These are phyloP conservation scores for Monosporozyma unispora DNA, from an alignment of 805 yeast species.

Conservation along the genomic window DNA sequence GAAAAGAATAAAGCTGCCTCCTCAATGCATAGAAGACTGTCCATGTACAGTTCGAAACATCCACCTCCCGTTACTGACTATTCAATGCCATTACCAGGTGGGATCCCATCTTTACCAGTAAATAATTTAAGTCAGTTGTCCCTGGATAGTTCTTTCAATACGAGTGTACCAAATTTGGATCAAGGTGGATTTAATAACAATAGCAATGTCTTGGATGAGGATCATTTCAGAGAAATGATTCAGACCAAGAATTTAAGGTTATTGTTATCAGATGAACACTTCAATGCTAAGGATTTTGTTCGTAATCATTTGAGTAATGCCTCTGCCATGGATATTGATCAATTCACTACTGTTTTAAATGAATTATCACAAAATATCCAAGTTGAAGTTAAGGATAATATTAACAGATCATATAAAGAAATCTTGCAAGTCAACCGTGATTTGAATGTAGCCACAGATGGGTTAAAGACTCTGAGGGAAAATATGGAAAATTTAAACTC, in stretches of 20 bases:
- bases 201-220: background rate
- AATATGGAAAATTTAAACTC: slow-evolving; percentile 52
- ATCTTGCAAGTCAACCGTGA: slow-evolving; percentile 52
- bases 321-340: slow-evolving; percentile 63
- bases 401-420: slow-evolving; percentile 55
- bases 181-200: background rate
- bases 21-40: slow-evolving; percentile 38
- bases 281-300: slow-evolving; percentile 42
- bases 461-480: slow-evolving; percentile 51
- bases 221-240: slow-evolving; percentile 2
- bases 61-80: slow-evolving; percentile 24
- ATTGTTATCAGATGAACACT: slow-evolving; percentile 33
- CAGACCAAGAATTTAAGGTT: slow-evolving; percentile 14
- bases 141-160: background rate
- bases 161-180: background rate
- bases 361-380: slow-evolving; percentile 43
- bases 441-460: slow-evolving; percentile 53
- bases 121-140: background rate
- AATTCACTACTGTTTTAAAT: slow-evolving; percentile 48
- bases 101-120: background rate
- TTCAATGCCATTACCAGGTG: slow-evolving; percentile 22
- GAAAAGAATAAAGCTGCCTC: slow-evolving; percentile 34
- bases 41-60: slow-evolving; percentile 31
- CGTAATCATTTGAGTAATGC: slow-evolving; percentile 49
- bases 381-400: slow-evolving; percentile 47